phyloP scores from a whole-genome alignment of 2,329 filamentous ascomycete species.

The Alternaria hordeiaustralica region DNA sequence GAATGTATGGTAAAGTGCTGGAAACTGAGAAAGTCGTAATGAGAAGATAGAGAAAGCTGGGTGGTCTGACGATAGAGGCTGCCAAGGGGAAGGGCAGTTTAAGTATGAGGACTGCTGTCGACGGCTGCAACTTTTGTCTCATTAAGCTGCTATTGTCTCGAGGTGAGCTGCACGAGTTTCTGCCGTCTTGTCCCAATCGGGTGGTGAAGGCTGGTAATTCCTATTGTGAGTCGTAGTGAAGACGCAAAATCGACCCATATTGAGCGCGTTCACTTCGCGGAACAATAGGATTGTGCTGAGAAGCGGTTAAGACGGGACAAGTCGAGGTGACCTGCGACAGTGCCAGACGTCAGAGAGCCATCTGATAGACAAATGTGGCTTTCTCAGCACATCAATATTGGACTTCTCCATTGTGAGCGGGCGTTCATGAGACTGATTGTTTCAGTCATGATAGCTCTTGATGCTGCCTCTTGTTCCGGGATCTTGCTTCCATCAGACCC shows the following conservation, averaged over 20 bases:
- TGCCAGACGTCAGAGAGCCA: neutral
- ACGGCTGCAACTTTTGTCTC: neutral
- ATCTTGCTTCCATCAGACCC: neutral
- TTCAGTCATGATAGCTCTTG: neutral
- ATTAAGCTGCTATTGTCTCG: neutral
- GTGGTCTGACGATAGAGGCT: neutral
- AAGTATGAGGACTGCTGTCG: neutral
- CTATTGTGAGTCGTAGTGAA: neutral
- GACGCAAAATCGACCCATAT: neutral
- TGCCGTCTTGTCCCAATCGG: neutral
- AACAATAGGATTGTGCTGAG: neutral
- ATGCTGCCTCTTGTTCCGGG: neutral
- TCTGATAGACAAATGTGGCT: too few species aligned
- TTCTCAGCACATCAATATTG: neutral
- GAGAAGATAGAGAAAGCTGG: neutral
- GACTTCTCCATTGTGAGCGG: neutral
- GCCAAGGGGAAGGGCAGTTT: neutral
- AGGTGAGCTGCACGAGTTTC: neutral
- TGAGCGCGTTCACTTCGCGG: neutral
- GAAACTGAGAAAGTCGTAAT: neutral
- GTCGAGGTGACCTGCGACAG: neutral
- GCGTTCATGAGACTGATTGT: too few species aligned
- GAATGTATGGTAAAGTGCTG: neutral
- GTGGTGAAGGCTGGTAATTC: neutral
- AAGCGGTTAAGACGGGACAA: neutral